phyloP scores from a whole-genome alignment of 495 filamentous ascomycete genomes.

The Cairneyella variabilis region DNA sequence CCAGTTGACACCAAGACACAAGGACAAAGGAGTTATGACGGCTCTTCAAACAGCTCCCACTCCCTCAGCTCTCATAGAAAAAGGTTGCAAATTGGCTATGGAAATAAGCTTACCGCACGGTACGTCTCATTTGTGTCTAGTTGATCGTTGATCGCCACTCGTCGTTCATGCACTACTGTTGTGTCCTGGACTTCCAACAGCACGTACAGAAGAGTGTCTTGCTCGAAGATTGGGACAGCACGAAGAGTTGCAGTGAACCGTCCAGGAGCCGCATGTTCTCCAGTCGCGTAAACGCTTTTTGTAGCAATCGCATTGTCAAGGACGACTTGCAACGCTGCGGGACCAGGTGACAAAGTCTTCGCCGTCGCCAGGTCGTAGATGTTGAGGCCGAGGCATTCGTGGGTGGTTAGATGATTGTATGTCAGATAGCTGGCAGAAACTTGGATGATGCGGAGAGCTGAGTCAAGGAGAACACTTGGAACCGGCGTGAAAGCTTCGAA shows the following conservation, averaged over 20 bases:
- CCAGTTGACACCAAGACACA: too few species aligned
- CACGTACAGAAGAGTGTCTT: constrained; percentile 44
- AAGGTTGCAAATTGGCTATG: too few species aligned
- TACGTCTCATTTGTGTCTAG: constrained; percentile 54
- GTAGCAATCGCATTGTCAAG: constrained; percentile 44
- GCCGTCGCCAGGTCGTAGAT: constrained; percentile 40
- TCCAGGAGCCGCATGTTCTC: constrained; percentile 27
- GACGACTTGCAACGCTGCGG: constrained; percentile 31
- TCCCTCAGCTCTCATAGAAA: too few species aligned
- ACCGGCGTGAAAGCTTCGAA: constrained; percentile 48
- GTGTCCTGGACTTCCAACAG: constrained; percentile 41
- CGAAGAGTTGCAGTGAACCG: constrained; percentile 33
- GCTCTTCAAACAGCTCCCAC: too few species aligned
- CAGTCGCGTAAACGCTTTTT: constrained; percentile 29
- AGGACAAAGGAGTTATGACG: too few species aligned
- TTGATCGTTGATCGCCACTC: constrained; percentile 32
- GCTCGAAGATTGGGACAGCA: constrained; percentile 50
- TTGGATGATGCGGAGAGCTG: constrained; percentile 39
- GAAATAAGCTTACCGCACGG: too few species aligned
- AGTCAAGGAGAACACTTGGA: constrained; percentile 46
- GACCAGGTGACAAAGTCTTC: constrained; percentile 34
- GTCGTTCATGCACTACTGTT: constrained; percentile 24
- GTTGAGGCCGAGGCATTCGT: constrained; percentile 38
- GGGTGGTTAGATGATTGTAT: constrained; percentile 33
- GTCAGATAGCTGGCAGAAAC: constrained; percentile 47